Evolutionary conservation across 2,329 filamentous ascomycete species (phyloP), one percentile per base, ranked within the genome.

Genomic region (Pyrenophora seminiperda): DNA sequence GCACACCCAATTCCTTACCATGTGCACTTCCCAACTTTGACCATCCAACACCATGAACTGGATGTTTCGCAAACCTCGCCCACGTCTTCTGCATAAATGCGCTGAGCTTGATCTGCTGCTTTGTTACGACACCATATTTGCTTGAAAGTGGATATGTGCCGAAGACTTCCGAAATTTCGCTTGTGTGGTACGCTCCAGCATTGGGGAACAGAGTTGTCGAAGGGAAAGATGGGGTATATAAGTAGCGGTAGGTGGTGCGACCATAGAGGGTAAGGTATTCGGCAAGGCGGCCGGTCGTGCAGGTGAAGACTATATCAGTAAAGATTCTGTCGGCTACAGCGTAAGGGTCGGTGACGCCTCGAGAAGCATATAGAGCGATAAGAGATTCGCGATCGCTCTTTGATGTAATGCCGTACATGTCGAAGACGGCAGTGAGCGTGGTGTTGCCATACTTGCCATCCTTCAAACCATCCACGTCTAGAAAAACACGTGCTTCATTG

Each of bases 11-110:
- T n/a, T 56, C 49, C 7, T 43, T 50, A 1, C 37, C 41, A 7
- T 42, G 13, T 3, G 27, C 30, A 27, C 42, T 50, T 2, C 46
- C 42, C 7, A 56, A 49, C 13, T 33, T 53, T 2, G 43, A 38
- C 53, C 56, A 58, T 9, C 56, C 53, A 3, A 52, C 53, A 13
- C 56, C 53, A 9, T 30, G 37, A 14, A 13, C 14, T 0, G 62
- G 60, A 38, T 61, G 39, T 37, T 56, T 62, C 5, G 62, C 60
- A 47, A 66, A 67, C 0, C 36, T 48, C 4, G 62, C 62, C 64
- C 64, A 67, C 1, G 55, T 60, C 11, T 36, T 48, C 15, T 56
- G 55, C 62, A 67, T 65, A 13, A 54, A 56, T 2, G 56, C 31
- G 29, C 62, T 65, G 2, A 66, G 47, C 4, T 39, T 15, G 6